Evolutionary conservation across 495 filamentous ascomycete species (phyloP).

Genomic region (Aspergillus ostianus): DNA sequence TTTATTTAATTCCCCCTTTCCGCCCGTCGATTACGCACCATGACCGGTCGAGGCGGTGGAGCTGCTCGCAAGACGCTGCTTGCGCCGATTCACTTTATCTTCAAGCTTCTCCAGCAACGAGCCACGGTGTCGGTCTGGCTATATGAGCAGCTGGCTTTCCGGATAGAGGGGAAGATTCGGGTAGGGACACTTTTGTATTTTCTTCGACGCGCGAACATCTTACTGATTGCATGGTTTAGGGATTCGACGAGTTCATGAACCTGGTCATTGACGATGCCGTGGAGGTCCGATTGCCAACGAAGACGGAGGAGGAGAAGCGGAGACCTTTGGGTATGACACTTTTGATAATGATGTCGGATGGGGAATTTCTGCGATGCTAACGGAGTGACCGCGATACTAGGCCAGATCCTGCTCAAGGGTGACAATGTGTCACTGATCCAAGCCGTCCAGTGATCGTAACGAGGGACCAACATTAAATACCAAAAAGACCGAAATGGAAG

Average conservation of each 20-base stretch:
- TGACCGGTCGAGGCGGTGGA: constrained; percentile 76
- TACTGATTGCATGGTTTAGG: constrained; percentile 45
- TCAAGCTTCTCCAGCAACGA: constrained; percentile 88
- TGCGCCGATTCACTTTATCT: constrained; percentile 97
- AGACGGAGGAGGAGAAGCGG: constrained; percentile 75
- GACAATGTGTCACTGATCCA: constrained; percentile 97
- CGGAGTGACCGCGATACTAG: constrained; percentile 45
- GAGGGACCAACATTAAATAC: constrained; percentile 5
- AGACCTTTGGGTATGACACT: constrained; percentile 68
- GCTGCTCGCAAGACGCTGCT: constrained; percentile 86
- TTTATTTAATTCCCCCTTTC: constrained; percentile 12
- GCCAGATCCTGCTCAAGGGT: constrained; percentile 94
- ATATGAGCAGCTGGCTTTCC: constrained; percentile 88
- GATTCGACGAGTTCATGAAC: constrained; percentile 99
- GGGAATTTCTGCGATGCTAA: constrained; percentile 13
- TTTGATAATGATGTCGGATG: background rate
- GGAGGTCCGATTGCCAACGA: constrained; percentile 83
- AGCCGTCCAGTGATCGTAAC: constrained; percentile 52
- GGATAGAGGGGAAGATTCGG: constrained; percentile 93
- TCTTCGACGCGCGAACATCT: background rate
- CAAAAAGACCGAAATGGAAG: constrained; percentile 3
- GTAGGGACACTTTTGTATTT: constrained; percentile 40
- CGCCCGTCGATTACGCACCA: constrained; percentile 39
- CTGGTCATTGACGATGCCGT: constrained; percentile 93
- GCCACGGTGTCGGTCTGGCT: constrained; percentile 91